phyloP scores from a whole-genome alignment of 2,329 filamentous ascomycete genomes.

The Colletotrichum euphorbiae region DNA sequence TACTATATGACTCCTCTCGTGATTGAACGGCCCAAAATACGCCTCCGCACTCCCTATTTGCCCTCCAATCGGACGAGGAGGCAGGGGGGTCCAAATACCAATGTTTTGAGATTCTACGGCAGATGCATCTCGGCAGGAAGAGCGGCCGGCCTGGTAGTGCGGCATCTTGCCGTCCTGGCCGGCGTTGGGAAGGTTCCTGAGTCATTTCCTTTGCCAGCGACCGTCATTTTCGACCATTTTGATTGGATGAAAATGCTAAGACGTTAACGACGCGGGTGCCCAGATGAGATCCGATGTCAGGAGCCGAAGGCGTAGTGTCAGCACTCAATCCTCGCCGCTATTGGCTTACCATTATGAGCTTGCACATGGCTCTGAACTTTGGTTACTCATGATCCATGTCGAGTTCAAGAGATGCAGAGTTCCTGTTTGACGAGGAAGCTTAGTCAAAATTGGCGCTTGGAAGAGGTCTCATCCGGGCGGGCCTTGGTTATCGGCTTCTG shows the following conservation, averaged over 20 bases:
- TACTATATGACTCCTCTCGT: no score
- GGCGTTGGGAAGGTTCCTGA: conserved; percentile 7
- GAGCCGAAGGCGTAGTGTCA: conserved; percentile 30
- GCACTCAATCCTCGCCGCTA: conserved; percentile 9
- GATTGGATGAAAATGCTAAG: neutral
- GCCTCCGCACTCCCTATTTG: no score
- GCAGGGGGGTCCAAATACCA: no score
- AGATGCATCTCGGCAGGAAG: conserved; percentile 31
- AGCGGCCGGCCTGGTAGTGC: conserved; percentile 17
- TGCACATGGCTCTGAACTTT: conserved; percentile 10
- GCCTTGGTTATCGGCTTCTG: conserved; percentile 23
- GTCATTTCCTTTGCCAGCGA: conserved; percentile 5
- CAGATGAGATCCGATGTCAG: conserved; percentile 25
- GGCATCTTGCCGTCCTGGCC: conserved; percentile 28
- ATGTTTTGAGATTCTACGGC: no score
- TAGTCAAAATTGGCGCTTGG: conserved; percentile 12
- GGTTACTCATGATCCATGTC: conserved; percentile 34
- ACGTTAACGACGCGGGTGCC: conserved; percentile 1
- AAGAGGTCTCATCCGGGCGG: conserved; percentile 17
- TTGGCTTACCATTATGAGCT: conserved; percentile 12
- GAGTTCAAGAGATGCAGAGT: conserved; percentile 1
- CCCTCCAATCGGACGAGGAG: no score
- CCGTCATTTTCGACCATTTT: conserved; percentile 1
- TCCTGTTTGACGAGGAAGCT: neutral
- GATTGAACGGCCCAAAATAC: no score